A percentile compares a stretch with the other conserved stretches of the same genome.
phyloP scores from a whole-genome alignment of 768 basidiomycete species.

The Termitomyces sp. region DNA sequence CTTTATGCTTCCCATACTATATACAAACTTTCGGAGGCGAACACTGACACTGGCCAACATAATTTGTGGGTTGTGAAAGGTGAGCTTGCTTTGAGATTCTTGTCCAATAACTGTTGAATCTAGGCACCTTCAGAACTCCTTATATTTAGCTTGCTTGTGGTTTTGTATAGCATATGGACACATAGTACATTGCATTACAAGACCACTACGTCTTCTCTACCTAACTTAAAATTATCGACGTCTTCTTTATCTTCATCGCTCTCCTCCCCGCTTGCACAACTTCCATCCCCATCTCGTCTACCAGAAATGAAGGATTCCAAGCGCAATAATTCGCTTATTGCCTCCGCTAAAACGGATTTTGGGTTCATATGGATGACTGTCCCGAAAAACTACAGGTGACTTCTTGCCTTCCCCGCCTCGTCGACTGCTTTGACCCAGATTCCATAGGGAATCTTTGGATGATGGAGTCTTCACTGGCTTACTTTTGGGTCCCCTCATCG shows the following conservation, averaged over 20 bases:
- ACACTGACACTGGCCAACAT: conserved; percentile 16
- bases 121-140: conserved; percentile 43
- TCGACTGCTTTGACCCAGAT: conserved; percentile 3
- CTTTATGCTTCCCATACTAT: conserved; percentile 49
- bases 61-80: conserved; percentile 48
- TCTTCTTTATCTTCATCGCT: conserved; percentile 11
- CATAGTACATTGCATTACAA: conserved; percentile 36
- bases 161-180: conserved; percentile 57
- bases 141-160: conserved; percentile 44
- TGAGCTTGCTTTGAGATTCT: conserved; percentile 19
- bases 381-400: conserved; percentile 77
- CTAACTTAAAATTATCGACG: conserved; percentile 3
- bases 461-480: conserved; percentile 84
- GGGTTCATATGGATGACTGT: conserved; percentile 89
- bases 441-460: conserved; percentile 64
- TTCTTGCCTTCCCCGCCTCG: background rate
- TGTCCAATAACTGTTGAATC: conserved; percentile 1
- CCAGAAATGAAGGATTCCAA: conserved; percentile 41
- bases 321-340: conserved; percentile 23
- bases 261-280: conserved; percentile 7
- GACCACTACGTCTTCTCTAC: conserved; percentile 9
- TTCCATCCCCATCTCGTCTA: conserved; percentile 31
- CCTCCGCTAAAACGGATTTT: conserved; percentile 42
- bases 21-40: conserved; percentile 24
- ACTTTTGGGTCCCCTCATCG: conserved; percentile 77